Percentiles rank a stretch among this genome's conserved stretches.
Evolutionary conservation across 805 yeast species (phyloP).

Genomic region (Candida dendrica): DNA sequence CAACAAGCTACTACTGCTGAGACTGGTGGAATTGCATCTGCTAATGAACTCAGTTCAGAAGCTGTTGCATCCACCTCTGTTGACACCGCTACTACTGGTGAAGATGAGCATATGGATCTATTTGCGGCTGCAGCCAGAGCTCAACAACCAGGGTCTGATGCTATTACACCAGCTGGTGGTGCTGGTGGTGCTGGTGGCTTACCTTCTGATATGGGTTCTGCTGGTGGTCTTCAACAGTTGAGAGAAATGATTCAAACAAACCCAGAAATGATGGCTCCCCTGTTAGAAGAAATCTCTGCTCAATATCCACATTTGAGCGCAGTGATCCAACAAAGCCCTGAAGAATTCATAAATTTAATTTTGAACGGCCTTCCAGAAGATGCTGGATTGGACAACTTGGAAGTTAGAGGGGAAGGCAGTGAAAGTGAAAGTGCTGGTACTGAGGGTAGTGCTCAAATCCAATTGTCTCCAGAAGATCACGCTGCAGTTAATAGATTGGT

Average conservation of each 20-base stretch:
- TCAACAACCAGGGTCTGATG: conserved; percentile 18
- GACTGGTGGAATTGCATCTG: conserved; percentile 13
- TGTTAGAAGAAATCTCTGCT: conserved; percentile 74
- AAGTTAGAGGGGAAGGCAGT: conserved; percentile 29
- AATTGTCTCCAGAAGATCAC: conserved; percentile 74
- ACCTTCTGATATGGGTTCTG: conserved; percentile 14
- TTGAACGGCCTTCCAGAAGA: conserved; percentile 35
- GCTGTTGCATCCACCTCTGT: conserved; percentile 15
- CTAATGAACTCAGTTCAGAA: conserved; percentile 24
- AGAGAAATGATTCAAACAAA: conserved; percentile 75
- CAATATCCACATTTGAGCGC: conserved; percentile 81
- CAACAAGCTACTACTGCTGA: conserved; percentile 23
- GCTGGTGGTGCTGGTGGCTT: conserved; percentile 34
- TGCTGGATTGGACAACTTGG: conserved; percentile 25
- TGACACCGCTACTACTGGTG: conserved; percentile 19
- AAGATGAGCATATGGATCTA: conserved; percentile 25
- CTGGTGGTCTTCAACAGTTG: conserved; percentile 37
- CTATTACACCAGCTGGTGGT: conserved; percentile 20
- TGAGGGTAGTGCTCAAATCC: conserved; percentile 37
- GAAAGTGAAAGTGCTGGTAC: conserved; percentile 29
- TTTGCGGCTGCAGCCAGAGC: conserved; percentile 38
- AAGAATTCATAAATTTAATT: conserved; percentile 70
- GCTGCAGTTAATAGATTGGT: conserved; percentile 85
- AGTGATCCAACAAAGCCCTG: conserved; percentile 80
- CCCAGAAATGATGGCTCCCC: conserved; percentile 82